Conservation (phyloP, 202 grass and related monocot genomes). For the Cymbopogon flexuosus region DNA sequence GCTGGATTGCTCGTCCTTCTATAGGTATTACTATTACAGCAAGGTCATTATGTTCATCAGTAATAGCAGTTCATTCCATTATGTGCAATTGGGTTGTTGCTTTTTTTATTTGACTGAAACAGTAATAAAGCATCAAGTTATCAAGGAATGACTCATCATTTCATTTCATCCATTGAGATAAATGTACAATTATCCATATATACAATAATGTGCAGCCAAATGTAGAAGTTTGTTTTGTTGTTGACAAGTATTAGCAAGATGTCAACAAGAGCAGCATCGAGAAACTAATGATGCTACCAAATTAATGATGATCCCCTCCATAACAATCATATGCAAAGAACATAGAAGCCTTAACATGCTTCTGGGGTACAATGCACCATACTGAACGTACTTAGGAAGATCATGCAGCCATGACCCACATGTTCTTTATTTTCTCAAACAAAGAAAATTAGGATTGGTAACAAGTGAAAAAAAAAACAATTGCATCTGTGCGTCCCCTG, state of each 20-base stretch:
- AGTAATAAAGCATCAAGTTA: not conserved
- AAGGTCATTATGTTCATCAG: slow-evolving; percentile 13
- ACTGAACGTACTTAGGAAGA: not conserved
- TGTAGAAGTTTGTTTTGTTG: not conserved
- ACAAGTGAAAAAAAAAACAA: not conserved
- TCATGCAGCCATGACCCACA: not conserved
- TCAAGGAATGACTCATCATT: not conserved
- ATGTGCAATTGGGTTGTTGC: not conserved
- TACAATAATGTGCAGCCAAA: not conserved
- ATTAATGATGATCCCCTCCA: no score
- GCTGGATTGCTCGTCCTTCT: not conserved
- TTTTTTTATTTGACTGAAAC: no score
- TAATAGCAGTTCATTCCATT: not conserved
- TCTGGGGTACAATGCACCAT: not conserved
- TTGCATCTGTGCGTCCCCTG: not conserved
- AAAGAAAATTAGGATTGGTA: not conserved
- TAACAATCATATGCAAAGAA: not conserved
- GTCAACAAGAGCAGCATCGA: not conserved
- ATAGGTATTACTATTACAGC: not conserved
- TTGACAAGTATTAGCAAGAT: not conserved
- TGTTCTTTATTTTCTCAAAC: not conserved
- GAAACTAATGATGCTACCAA: not conserved
- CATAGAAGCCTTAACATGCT: not conserved
- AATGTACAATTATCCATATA: not conserved
- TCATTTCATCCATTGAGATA: not conserved